phyloP scores from a whole-genome alignment of 2,329 filamentous ascomycete species.

The Aspergillus novofumigatus region DNA sequence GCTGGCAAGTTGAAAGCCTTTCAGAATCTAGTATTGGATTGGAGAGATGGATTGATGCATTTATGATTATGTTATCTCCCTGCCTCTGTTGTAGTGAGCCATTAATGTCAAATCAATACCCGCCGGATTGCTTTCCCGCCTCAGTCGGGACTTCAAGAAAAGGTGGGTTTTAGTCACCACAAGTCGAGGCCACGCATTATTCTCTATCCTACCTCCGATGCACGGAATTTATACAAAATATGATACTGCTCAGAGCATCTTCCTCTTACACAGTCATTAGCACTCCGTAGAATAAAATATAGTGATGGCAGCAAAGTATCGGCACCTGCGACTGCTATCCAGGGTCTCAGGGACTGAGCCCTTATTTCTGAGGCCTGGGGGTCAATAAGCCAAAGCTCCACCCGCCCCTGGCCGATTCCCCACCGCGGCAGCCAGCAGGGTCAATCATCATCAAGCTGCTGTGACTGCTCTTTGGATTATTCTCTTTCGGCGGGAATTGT shows the following conservation, averaged over 20 bases:
- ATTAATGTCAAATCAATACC: neutral
- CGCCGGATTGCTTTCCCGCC: neutral
- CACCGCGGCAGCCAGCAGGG: neutral
- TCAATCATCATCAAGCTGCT: neutral
- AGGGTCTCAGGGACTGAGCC: neutral
- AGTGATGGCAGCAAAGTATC: neutral
- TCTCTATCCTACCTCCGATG: neutral
- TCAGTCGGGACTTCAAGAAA: neutral
- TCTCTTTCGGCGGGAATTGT: neutral
- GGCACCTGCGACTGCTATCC: neutral
- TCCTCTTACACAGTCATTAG: too few species aligned
- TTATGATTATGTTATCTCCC: neutral
- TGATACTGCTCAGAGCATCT: too few species aligned
- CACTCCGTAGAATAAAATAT: neutral
- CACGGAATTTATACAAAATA: neutral
- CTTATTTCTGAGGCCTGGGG: neutral
- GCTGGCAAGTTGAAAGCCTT: neutral
- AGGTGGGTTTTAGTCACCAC: neutral
- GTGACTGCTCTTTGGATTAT: neutral
- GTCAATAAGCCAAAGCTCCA: neutral
- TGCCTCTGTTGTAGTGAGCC: neutral
- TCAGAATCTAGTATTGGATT: neutral
- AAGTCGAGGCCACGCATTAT: neutral
- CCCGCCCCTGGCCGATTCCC: neutral
- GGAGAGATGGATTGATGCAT: neutral